Conservation (phyloP, 2,329 filamentous ascomycete species). For the Phyllosticta citrichinensis region DNA sequence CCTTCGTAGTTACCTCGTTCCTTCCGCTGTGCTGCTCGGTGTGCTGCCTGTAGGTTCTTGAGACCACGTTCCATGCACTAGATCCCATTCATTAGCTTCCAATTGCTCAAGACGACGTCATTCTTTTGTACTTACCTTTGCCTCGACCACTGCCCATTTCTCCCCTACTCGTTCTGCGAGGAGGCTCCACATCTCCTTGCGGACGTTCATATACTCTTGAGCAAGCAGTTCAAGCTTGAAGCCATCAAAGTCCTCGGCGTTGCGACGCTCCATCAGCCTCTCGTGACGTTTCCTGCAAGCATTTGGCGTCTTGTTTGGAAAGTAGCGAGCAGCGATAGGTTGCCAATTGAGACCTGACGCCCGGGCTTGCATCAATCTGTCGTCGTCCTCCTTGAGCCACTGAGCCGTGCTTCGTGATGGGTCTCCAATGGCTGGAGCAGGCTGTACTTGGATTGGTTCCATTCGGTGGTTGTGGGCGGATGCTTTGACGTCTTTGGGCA, state of each 20-base stretch:
- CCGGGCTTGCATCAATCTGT: slow-evolving; percentile 60
- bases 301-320: slow-evolving; percentile 66
- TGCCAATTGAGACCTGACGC: slow-evolving; percentile 73
- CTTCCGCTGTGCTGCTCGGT: slow-evolving; percentile 55
- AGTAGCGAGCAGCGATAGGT: slow-evolving; percentile 66
- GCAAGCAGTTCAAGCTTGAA: slow-evolving; percentile 65
- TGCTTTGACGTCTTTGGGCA: slow-evolving; percentile 35
- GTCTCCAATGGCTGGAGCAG: slow-evolving; percentile 13
- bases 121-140: slow-evolving; percentile 55
- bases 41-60: slow-evolving; percentile 65
- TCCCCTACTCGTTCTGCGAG: slow-evolving; percentile 54
- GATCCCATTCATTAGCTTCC: background rate
- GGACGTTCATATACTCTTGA: slow-evolving; percentile 66
- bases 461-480: slow-evolving; percentile 19
- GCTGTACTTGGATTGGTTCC: slow-evolving; percentile 22
- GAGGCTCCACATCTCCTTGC: slow-evolving; percentile 71
- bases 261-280: slow-evolving; percentile 64
- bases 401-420: slow-evolving; percentile 29
- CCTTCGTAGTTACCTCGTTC: slow-evolving; percentile 45
- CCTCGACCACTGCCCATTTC: slow-evolving; percentile 59
- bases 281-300: slow-evolving; percentile 87
- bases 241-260: slow-evolving; percentile 68
- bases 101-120: slow-evolving; percentile 30
- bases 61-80: slow-evolving; percentile 78
- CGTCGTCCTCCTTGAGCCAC: slow-evolving; percentile 68